A percentile compares a stretch with the other conserved stretches of the same genome.
Conservation (phyloP, 108 stramenopile genomes). For the Aurantiochytrium sp. region DNA sequence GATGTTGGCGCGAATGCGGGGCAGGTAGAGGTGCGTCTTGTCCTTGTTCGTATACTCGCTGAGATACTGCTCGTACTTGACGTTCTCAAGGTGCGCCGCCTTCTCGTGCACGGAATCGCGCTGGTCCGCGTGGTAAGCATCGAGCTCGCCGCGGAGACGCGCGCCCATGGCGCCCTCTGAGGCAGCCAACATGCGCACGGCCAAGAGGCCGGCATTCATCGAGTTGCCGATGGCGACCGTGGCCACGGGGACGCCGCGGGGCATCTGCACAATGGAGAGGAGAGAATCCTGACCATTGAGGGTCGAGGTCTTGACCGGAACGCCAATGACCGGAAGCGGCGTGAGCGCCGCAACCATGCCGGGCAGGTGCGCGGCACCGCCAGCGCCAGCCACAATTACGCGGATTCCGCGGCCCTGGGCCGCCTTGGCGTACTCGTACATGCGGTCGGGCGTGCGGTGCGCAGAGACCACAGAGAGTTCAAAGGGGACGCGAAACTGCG, state of each 20-base stretch:
- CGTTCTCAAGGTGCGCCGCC: constrained; percentile 36
- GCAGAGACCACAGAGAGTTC: constrained; percentile 97
- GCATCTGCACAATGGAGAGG: constrained; percentile 97
- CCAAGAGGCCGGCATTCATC: constrained; percentile 89
- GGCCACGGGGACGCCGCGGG: constrained; percentile 92
- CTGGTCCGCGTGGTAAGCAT: not conserved
- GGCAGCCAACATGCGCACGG: constrained; percentile 77
- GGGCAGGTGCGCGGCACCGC: constrained; percentile 97
- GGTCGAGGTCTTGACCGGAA: constrained; percentile 93
- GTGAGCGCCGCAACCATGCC: constrained; percentile 96
- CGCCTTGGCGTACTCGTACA: constrained; percentile 74
- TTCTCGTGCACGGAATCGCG: constrained; percentile 23
- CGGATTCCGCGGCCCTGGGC: constrained; percentile 77
- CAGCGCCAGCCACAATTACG: constrained; percentile 92
- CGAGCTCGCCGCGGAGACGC: constrained; percentile 7
- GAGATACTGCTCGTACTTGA: constrained; percentile 40
- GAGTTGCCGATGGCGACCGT: constrained; percentile 99
- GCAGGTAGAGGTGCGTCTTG: not conserved
- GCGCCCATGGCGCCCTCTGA: constrained; percentile 17
- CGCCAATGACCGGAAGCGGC: constrained; percentile 90
- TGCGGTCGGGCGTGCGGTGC: constrained; percentile 89
- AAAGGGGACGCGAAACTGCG: constrained; percentile 74
- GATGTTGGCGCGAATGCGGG: not conserved
- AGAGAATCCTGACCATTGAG: constrained; percentile 92
- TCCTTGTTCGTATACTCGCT: constrained; percentile 22